These are phyloP conservation scores for Maudiozyma bulderi DNA, from an alignment of 805 yeast species.

Conservation along the genomic window DNA sequence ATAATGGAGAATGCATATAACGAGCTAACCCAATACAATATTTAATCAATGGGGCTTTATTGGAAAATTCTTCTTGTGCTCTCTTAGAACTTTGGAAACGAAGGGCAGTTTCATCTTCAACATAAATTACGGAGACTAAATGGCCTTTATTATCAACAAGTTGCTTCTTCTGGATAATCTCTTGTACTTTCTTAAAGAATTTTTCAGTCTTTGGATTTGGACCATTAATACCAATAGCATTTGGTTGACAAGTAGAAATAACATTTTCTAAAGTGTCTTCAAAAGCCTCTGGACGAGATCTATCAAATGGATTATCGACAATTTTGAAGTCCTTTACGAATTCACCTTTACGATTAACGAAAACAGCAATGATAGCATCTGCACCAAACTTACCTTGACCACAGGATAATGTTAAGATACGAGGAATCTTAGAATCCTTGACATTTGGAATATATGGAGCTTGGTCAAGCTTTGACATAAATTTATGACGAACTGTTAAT, in stretches of 20 bases:
- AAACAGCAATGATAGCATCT: constrained; percentile 80
- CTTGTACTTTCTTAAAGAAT: constrained; percentile 46
- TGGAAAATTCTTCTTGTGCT: constrained; percentile 72
- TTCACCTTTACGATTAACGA: constrained; percentile 71
- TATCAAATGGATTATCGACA: constrained; percentile 53
- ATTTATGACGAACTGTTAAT: constrained; percentile 57
- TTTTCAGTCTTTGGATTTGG: constrained; percentile 64
- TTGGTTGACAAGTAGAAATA: constrained; percentile 64
- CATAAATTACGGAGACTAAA: constrained; percentile 63
- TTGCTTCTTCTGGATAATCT: constrained; percentile 47
- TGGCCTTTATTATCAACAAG: constrained; percentile 49
- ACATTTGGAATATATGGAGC: constrained; percentile 86
- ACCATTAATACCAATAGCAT: constrained; percentile 85
- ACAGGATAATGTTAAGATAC: constrained; percentile 69
- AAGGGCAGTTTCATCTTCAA: constrained; percentile 87
- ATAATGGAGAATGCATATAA: constrained; percentile 83
- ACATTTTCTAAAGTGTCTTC: constrained; percentile 50
- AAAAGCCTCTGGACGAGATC: constrained; percentile 48
- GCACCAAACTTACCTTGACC: constrained; percentile 76
- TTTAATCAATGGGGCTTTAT: constrained; percentile 66
- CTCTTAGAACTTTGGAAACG: constrained; percentile 72
- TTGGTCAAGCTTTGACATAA: constrained; percentile 71
- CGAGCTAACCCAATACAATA: constrained; percentile 88
- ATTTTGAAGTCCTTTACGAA: constrained; percentile 70
- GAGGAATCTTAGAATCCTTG: constrained; percentile 75